A percentile compares a stretch with the other conserved stretches of the same genome.
phyloP scores from a whole-genome alignment of 768 basidiomycete species.

The Lactarius evosmus region DNA sequence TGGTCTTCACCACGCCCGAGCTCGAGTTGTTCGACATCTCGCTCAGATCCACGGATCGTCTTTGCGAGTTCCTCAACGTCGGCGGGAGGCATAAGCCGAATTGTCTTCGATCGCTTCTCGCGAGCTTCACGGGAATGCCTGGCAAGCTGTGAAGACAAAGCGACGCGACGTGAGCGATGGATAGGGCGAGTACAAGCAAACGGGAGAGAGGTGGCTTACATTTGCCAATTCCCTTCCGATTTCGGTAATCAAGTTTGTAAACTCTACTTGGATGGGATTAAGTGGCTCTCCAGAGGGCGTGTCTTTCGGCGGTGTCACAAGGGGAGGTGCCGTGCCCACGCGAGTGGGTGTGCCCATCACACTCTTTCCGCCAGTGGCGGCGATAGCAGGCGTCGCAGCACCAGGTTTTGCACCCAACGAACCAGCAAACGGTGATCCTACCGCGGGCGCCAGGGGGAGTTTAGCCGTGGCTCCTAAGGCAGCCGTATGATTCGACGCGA shows the following conservation, averaged over 20 bases:
- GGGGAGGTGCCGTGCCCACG: neutral
- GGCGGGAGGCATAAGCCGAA: slow-evolving; percentile 40
- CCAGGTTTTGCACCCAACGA: neutral
- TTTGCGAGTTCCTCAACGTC: slow-evolving; percentile 54
- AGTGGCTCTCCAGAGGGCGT: slow-evolving; percentile 36
- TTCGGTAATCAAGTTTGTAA: slow-evolving; percentile 44
- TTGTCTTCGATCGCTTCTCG: slow-evolving; percentile 35
- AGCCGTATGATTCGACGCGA: neutral
- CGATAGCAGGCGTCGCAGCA: neutral
- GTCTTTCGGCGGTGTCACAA: slow-evolving; percentile 18
- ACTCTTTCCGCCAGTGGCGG: neutral
- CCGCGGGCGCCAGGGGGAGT: slow-evolving; percentile 11
- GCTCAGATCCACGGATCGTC: slow-evolving; percentile 44
- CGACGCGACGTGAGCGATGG: neutral
- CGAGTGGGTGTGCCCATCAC: neutral
- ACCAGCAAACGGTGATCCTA: slow-evolving; percentile 22
- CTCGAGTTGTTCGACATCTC: slow-evolving; percentile 51
- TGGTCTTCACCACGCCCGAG: slow-evolving; percentile 41
- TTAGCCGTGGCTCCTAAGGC: neutral
- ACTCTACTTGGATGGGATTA: slow-evolving; percentile 69
- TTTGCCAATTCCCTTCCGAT: slow-evolving; percentile 53
- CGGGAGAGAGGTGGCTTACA: slow-evolving; percentile 42
- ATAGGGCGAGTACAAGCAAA: neutral
- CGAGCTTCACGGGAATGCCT: slow-evolving; percentile 40
- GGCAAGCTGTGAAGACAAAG: slow-evolving; percentile 41